A percentile compares a stretch with the other conserved stretches of the same genome.
These are phyloP conservation scores for Leishmania gerbilli DNA, from an alignment of 208 protist species.

Conservation along the genomic window DNA sequence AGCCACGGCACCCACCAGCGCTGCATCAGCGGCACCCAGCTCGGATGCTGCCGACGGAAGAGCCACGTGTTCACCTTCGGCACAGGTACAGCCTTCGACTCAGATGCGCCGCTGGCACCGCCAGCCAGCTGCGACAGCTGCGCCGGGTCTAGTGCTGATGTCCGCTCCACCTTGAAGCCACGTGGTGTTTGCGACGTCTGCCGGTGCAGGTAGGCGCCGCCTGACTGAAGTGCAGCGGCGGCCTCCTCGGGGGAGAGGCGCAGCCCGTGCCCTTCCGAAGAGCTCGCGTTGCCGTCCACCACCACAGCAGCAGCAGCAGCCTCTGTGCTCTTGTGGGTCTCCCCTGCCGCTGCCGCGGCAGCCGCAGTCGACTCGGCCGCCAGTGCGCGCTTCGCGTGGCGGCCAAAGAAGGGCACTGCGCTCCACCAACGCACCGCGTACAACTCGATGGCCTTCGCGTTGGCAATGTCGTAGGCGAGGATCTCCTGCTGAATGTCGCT, in stretches of 20 bases:
- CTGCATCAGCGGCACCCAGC: conserved; percentile 83
- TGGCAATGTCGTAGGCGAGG: conserved; percentile 79
- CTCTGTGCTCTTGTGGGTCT: conserved; percentile 1
- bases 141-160: conserved; percentile 37
- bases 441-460: conserved; percentile 76
- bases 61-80: conserved; percentile 70
- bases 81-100: background rate
- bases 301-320: background rate
- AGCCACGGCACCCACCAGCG: conserved; percentile 84
- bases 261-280: conserved; percentile 10
- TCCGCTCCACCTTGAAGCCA: conserved; percentile 60
- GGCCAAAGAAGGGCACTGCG: conserved; percentile 60
- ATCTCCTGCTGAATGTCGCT: conserved; percentile 81
- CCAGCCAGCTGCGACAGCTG: conserved; percentile 19
- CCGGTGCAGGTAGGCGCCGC: conserved; percentile 40
- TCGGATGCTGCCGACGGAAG: conserved; percentile 70
- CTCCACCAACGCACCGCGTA: conserved; percentile 65
- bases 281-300: background rate
- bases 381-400: conserved; percentile 38
- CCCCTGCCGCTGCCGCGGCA: background rate
- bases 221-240: conserved; percentile 32
- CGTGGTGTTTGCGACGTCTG: conserved; percentile 29
- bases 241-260: conserved; percentile 25
- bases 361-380: conserved; percentile 34
- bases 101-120: background rate